Percentiles rank a stretch among this genome's conserved stretches.
Evolutionary conservation across 352 stramenopile species (phyloP).

Genomic region (Phytophthora cajani): DNA sequence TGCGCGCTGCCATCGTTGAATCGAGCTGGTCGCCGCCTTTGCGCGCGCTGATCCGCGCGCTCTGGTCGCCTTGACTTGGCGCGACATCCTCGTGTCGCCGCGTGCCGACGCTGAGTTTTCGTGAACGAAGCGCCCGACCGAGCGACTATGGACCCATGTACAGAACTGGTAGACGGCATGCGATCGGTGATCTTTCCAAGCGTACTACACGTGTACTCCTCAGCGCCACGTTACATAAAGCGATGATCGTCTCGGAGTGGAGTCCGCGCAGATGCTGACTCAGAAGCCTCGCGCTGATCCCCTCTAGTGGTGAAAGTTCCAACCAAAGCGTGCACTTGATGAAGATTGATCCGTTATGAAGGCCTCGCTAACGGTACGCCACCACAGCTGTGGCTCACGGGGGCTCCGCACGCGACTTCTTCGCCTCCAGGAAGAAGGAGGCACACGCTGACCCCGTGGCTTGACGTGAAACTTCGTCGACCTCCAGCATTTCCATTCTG

Average conservation of each 20-base stretch:
- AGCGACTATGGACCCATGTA: too few species aligned
- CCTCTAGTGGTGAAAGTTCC: constrained; percentile 7
- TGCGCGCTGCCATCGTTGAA: constrained; percentile 1
- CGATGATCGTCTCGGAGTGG: constrained; percentile 16
- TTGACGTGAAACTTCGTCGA: neutral
- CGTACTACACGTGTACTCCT: too few species aligned
- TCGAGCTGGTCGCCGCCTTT: constrained; percentile 7
- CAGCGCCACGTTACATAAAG: neutral
- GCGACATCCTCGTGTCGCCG: neutral
- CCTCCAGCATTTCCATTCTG: neutral
- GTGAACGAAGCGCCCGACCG: neutral
- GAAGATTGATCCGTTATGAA: constrained; percentile 30
- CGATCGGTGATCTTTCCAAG: neutral
- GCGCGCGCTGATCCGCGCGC: neutral
- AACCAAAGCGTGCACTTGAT: constrained; percentile 1
- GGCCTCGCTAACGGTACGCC: constrained; percentile 15
- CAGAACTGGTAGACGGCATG: neutral
- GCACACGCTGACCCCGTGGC: neutral
- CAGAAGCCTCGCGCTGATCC: constrained; percentile 14
- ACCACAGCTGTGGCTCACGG: constrained; percentile 24
- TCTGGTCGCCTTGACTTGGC: neutral
- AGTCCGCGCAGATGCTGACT: constrained; percentile 19
- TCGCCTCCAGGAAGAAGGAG: constrained; percentile 5
- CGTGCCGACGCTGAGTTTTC: neutral
- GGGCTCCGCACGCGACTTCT: constrained; percentile 22